phyloP scores from a whole-genome alignment of 2,329 filamentous ascomycete species.

The Hymenoscyphus fraxineus region DNA sequence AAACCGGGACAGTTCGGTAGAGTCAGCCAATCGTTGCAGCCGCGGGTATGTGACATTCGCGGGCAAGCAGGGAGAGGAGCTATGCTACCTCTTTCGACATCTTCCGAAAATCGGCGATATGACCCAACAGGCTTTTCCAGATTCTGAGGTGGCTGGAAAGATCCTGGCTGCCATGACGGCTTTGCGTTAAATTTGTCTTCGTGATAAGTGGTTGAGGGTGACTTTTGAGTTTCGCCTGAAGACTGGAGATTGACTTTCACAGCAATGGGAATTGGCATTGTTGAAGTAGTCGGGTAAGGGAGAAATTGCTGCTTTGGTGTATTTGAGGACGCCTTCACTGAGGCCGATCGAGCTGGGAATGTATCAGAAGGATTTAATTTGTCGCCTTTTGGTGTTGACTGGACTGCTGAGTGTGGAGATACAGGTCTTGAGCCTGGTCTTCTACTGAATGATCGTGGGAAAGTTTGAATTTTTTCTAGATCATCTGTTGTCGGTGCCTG shows the following conservation, averaged over 20 bases:
- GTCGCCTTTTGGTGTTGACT: constrained; percentile 21
- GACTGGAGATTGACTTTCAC: constrained; percentile 18
- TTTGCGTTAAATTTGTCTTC: constrained; percentile 18
- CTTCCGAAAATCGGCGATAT: constrained; percentile 54
- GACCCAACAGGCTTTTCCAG: constrained; percentile 43
- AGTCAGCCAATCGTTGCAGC: constrained; percentile 76
- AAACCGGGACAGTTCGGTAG: constrained; percentile 67
- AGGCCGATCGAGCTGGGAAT: constrained; percentile 17
- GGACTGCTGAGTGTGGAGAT: constrained; percentile 27
- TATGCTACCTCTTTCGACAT: constrained; percentile 42
- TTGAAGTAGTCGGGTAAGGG: constrained; percentile 12
- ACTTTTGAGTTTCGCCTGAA: constrained; percentile 20
- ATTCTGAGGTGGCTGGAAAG: constrained; percentile 40
- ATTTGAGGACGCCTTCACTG: constrained; percentile 11
- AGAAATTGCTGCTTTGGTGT: constrained; percentile 14
- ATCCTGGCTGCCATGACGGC: constrained; percentile 43
- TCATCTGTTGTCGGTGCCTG: constrained; percentile 24
- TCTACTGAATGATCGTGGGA: constrained; percentile 19
- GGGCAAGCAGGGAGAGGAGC: constrained; percentile 64
- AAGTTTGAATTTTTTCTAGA: constrained; percentile 29
- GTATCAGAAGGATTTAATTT: constrained; percentile 27
- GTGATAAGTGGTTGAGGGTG: constrained; percentile 20
- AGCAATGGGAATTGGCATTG: constrained; percentile 29
- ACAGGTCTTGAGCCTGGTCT: constrained; percentile 22
- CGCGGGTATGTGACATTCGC: constrained; percentile 56